These are phyloP conservation scores for Russula emetica DNA, from an alignment of 768 basidiomycete genomes.

Conservation along the genomic window DNA sequence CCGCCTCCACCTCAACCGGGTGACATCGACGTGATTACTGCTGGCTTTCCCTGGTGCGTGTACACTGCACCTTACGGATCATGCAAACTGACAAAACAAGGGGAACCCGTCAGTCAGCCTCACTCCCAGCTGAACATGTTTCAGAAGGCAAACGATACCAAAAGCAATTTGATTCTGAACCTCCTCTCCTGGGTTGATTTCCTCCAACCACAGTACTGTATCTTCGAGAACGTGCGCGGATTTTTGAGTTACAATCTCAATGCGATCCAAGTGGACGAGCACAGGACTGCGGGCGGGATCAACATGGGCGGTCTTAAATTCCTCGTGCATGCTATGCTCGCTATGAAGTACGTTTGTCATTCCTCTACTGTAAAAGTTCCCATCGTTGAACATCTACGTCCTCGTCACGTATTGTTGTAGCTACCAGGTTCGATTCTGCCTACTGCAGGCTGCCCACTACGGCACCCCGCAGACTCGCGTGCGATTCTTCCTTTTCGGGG, in stretches of 20 bases:
- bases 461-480: slow-evolving; percentile 45
- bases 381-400: background rate
- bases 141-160: slow-evolving; percentile 59
- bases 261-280: slow-evolving; percentile 35
- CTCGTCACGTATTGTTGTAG: slow-evolving; percentile 28
- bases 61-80: background rate
- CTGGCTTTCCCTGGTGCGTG: slow-evolving; percentile 73
- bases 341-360: slow-evolving; percentile 51
- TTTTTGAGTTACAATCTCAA: slow-evolving; percentile 42
- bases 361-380: background rate
- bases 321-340: slow-evolving; percentile 52
- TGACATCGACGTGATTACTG: slow-evolving; percentile 56
- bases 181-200: slow-evolving; percentile 45
- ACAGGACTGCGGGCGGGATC: slow-evolving; percentile 59
- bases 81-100: background rate
- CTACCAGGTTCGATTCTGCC: slow-evolving; percentile 42
- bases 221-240: slow-evolving; percentile 49
- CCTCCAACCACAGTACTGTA: slow-evolving; percentile 40
- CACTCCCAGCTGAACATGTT: slow-evolving; percentile 73
- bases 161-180: slow-evolving; percentile 66
- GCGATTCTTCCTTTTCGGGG: slow-evolving; percentile 48
- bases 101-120: slow-evolving; percentile 50
- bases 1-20: slow-evolving; percentile 48
- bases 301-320: slow-evolving; percentile 74
- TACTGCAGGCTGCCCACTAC: slow-evolving; percentile 48